Base-by-base conservation (phyloP, 192 early-diverging fungal genomes). In the Helicostylum pulchrum region DNA sequence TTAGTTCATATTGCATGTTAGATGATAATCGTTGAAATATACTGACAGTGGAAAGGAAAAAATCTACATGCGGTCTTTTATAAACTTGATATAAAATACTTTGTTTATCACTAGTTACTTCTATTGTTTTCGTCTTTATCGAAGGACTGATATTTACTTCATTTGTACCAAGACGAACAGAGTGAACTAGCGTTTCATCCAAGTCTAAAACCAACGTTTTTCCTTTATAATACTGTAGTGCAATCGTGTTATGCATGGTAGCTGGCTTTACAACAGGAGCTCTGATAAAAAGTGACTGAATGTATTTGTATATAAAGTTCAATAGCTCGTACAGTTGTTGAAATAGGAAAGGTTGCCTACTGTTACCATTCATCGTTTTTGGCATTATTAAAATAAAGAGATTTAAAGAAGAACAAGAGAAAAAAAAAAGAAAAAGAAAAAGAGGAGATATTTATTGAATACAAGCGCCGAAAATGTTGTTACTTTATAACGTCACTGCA, bases 111-210 rank as follows among this genome's bases (percentile, higher is more conserved):
- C 92, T 83, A 30, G 87, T 67, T 12, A 96, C 92, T 71, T 96
- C 94, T 52, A 96, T 86, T 70, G 87, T 83, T 61, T 92, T 88
- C 60, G 90, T 83, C 56, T 89, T 80, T 5, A 83, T 64, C 7
- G 62, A 63, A 52, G 66, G 44, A 53, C 65, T 56, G 14, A 65
- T 58, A 42, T 36, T 20, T 52, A 73, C 80, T 53, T 77, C 78
- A 30, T 66, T 83, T 54, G 67, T 85, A 81, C 67, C 67, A 20
- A 69, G 46, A 34, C 67, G 60, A 39, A 69, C 67, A 7, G 90
- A 93, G 73, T 96, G 94, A 49, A 96, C 88, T 54, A 96, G 76
- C 0, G 92, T 94, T 73, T 96, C 89, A 61, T 91, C 89, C 50
- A 91, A 69, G 75, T 91, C 89, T 53, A 91, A 66, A 3, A 90